These are phyloP conservation scores for Endoconidiophora laricicola DNA, from an alignment of 2,329 filamentous ascomycete species.

Conservation along the genomic window DNA sequence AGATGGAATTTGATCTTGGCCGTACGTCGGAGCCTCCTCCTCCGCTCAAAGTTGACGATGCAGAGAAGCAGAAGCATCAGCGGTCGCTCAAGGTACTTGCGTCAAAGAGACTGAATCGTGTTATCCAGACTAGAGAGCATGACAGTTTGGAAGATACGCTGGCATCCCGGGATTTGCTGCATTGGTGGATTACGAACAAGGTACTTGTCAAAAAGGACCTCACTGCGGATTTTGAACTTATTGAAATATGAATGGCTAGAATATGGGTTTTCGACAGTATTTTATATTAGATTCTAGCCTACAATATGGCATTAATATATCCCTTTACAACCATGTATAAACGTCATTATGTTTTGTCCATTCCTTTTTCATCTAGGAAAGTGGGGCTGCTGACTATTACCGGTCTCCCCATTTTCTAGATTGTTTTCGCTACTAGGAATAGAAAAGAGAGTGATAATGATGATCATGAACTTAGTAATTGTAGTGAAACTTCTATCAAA, in stretches of 20 bases:
- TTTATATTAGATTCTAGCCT: no score
- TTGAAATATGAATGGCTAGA: background rate
- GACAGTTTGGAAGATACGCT: constrained; percentile 30
- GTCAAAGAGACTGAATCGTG: constrained; percentile 21
- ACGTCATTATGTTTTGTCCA: no score
- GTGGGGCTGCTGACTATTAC: no score
- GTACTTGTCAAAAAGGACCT: background rate
- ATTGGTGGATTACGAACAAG: constrained; percentile 21
- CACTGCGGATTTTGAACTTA: background rate
- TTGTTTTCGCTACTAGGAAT: no score
- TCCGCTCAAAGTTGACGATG: background rate
- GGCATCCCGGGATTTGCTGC: constrained; percentile 25
- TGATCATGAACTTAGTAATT: no score
- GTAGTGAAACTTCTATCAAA: no score
- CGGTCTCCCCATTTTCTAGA: no score
- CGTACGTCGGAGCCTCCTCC: background rate
- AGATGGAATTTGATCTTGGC: background rate
- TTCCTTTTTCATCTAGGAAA: no score
- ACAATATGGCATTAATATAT: no score
- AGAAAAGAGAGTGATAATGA: no score
- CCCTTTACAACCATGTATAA: no score
- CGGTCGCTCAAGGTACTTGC: constrained; percentile 26
- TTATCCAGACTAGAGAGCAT: constrained; percentile 25
- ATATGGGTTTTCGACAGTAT: no score
- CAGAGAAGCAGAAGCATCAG: constrained; percentile 12